Evolutionary conservation across 1,284 basidiomycete species (phyloP).

Genomic region (Marasmius fiardii): DNA sequence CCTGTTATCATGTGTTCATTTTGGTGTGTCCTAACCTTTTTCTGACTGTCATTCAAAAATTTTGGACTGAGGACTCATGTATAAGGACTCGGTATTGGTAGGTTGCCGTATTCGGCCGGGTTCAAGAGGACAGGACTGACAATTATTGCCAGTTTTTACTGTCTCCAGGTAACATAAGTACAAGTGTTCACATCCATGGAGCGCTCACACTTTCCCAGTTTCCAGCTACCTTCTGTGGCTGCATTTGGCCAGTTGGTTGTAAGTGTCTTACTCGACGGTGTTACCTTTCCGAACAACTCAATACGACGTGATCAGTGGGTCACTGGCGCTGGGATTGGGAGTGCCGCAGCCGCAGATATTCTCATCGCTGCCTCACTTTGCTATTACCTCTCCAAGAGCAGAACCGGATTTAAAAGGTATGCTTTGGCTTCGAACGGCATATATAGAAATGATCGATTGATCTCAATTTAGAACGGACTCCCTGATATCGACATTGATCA

Average conservation of each 20-base stretch:
- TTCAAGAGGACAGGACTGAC: neutral
- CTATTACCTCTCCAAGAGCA: conserved; percentile 34
- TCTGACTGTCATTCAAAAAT: no score
- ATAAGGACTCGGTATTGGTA: conserved; percentile 36
- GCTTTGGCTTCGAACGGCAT: neutral
- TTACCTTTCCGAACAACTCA: neutral
- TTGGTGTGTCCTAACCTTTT: conserved; percentile 23
- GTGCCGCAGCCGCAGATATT: conserved; percentile 38
- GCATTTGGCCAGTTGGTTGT: conserved; percentile 34
- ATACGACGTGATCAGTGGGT: conserved; percentile 30
- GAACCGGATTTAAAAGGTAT: conserved; percentile 12
- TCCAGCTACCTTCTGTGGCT: conserved; percentile 15
- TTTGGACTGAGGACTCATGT: no score
- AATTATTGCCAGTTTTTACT: conserved; percentile 30
- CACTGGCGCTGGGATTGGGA: conserved; percentile 37
- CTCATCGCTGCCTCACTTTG: conserved; percentile 37
- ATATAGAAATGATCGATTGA: neutral
- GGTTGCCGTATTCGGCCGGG: conserved; percentile 7
- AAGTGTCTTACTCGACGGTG: conserved; percentile 14
- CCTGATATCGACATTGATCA: conserved; percentile 35
- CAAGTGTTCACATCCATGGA: neutral
- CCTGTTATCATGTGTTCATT: conserved; percentile 32
- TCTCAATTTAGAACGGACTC: conserved; percentile 31
- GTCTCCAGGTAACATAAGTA: conserved; percentile 29
- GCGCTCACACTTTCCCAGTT: neutral